phyloP scores from a whole-genome alignment of 169 alveolate genomes.

The Blepharisma undulans region DNA sequence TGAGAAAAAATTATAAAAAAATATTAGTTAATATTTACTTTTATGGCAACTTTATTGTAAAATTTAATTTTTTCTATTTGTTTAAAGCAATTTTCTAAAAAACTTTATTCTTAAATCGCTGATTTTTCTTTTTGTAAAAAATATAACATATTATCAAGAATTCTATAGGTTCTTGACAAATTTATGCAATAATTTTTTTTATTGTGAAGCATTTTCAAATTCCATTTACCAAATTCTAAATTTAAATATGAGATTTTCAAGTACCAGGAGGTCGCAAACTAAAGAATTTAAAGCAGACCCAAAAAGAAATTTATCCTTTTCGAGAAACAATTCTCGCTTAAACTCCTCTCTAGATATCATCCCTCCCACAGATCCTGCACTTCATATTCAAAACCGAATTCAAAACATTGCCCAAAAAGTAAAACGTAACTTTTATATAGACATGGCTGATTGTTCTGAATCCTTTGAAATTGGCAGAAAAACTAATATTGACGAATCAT shows the following conservation, averaged over 20 bases:
- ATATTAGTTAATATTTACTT: too few relatives aligned
- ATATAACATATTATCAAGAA: too few relatives aligned
- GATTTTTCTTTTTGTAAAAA: too few relatives aligned
- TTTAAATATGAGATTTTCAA: not conserved
- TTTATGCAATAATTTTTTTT: too few relatives aligned
- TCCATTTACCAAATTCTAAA: not conserved
- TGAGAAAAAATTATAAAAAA: not conserved
- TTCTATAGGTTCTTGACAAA: too few relatives aligned
- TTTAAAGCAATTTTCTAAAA: too few relatives aligned
- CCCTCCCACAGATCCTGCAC: not conserved
- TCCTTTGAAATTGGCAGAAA: not conserved
- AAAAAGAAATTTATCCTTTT: not conserved
- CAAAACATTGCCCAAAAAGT: not conserved
- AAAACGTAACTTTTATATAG: not conserved
- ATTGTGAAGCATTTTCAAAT: too few relatives aligned
- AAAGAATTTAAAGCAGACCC: not conserved
- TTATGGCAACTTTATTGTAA: not conserved
- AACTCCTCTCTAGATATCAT: not conserved
- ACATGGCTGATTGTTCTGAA: not conserved
- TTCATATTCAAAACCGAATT: not conserved
- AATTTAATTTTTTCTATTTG: too few relatives aligned
- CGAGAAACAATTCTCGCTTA: not conserved
- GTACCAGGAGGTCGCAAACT: not conserved
- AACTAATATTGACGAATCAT: not conserved
- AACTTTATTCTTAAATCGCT: too few relatives aligned